Percentiles rank a stretch among this genome's conserved stretches.
Evolutionary conservation across 345 rosid genomes (phyloP).

Genomic region (Microthlaspi erraticum): DNA sequence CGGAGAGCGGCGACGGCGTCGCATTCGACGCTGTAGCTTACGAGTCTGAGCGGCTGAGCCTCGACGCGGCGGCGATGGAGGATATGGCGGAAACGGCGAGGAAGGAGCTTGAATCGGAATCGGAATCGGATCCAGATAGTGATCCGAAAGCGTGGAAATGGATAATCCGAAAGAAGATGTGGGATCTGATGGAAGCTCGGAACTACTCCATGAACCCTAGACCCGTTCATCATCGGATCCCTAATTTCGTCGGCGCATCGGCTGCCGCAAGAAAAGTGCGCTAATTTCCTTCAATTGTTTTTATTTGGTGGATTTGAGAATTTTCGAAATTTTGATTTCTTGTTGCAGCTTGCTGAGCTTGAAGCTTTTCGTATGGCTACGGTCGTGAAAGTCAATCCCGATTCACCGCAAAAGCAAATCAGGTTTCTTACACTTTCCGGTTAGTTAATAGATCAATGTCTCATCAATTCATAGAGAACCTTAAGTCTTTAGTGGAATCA

Average conservation of each 20-base stretch:
- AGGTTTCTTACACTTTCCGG: constrained; percentile 85
- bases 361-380: constrained; percentile 59
- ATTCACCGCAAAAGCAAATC: constrained; percentile 95
- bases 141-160: constrained; percentile 95
- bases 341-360: constrained; percentile 61
- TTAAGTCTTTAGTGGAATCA: too few relatives aligned
- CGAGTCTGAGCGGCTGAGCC: constrained; percentile 66
- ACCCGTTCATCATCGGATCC: constrained; percentile 92
- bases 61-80: constrained; percentile 70
- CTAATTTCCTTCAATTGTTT: neutral
- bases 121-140: constrained; percentile 28
- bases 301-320: neutral
- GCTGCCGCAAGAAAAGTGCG: constrained; percentile 70
- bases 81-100: constrained; percentile 69
- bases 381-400: constrained; percentile 92
- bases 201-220: constrained; percentile 77
- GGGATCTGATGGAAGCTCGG: constrained; percentile 87
- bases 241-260: constrained; percentile 85
- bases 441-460: constrained; percentile 55
- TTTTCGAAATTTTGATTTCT: neutral
- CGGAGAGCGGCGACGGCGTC: constrained; percentile 38
- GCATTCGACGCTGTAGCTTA: constrained; percentile 62
- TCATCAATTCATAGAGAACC: too few relatives aligned
- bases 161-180: constrained; percentile 73
- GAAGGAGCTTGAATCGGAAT: constrained; percentile 46